Evolutionary conservation across 306 rosid genomes (phyloP), one percentile per base, ranked within the genome.

Genomic region (Inga oerstediana): DNA sequence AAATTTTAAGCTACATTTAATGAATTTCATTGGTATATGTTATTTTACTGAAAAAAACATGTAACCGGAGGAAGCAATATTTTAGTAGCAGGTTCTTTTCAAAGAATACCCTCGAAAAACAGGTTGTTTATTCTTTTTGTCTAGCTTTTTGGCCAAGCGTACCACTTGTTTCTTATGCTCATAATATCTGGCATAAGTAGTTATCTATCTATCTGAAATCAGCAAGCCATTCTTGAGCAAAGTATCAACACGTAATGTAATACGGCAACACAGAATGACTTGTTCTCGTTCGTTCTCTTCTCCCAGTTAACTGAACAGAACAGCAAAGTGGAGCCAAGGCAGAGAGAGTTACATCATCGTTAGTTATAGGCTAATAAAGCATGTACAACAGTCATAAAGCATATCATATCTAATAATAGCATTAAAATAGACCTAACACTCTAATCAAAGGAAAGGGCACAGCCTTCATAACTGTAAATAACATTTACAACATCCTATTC

Each of bases 401-500:
- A 92, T 81, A 83, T 79, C 87, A 59, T 8, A 22, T 59, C 66
- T 59, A 22, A 59, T 43, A 88, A 5, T 44, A 44, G 46, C 5
- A 71, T 2, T 4, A 44, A 44, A 71, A 85, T 81, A 84, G 84
- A 84, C 81, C 87, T 82, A 76, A 81, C 84, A 89, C 85, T 81
- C 86, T 68, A 75, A 75, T 78, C 79, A 65, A 85, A 80, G 84
- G 83, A 88, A 61, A 68, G 70, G 70, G 66, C 83, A 86, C 79
- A 70, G 72, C 86, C 89, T 89, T 87, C 73, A 16, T 62, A 72
- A 84, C 44, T 32, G 83, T 77, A 81, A 83, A 81, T 81, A 83
- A 84, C 89, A 92, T 92, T 85, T 92, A 91, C 98, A 93, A 75
- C 69, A 90, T 72, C 85, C 90, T 87, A 85, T 89, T 88, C 88